Percentiles rank a stretch among this genome's conserved stretches.
These are phyloP conservation scores for Xylariomycetidae sp. DNA, from an alignment of 2,329 filamentous ascomycete species.

Conservation along the genomic window DNA sequence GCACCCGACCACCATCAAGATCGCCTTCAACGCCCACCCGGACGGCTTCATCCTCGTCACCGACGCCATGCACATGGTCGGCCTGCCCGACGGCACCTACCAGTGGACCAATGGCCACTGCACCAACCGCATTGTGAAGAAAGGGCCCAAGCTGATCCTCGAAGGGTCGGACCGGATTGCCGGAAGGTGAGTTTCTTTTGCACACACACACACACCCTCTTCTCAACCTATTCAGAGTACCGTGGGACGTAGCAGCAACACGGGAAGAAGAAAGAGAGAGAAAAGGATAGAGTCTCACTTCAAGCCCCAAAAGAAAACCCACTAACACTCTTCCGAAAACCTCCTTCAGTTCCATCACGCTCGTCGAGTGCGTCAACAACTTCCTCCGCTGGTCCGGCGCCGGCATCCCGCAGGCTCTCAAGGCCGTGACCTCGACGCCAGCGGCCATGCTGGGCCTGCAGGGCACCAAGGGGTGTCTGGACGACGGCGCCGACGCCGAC, in stretches of 20 bases:
- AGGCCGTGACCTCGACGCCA: slow-evolving; percentile 71
- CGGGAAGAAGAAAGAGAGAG: not conserved
- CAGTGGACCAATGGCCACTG: slow-evolving; percentile 74
- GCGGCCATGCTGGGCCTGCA: slow-evolving; percentile 70
- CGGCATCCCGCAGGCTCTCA: slow-evolving; percentile 62
- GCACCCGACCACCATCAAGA: slow-evolving; percentile 82
- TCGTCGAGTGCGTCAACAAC: slow-evolving; percentile 81
- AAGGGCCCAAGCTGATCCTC: slow-evolving; percentile 66
- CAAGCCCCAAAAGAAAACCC: no score
- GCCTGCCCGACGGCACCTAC: slow-evolving; percentile 78
- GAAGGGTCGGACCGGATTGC: slow-evolving; percentile 78
- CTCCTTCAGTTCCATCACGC: slow-evolving; percentile 53
- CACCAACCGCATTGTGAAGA: slow-evolving; percentile 60
- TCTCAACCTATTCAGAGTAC: no score
- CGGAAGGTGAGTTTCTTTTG: slow-evolving; percentile 52
- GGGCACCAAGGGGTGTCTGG: slow-evolving; percentile 61
- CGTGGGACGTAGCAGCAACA: no score
- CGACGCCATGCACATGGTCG: slow-evolving; percentile 85
- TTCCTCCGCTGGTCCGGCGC: slow-evolving; percentile 72
- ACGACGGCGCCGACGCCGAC: slow-evolving; percentile 62
- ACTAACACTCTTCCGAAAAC: no score
- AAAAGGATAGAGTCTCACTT: not conserved
- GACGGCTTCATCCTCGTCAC: slow-evolving; percentile 85
- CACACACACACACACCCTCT: not conserved
- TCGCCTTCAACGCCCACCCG: slow-evolving; percentile 82